Conservation (phyloP, 1,284 basidiomycete species). For the Papiliotrema fonsecae region DNA sequence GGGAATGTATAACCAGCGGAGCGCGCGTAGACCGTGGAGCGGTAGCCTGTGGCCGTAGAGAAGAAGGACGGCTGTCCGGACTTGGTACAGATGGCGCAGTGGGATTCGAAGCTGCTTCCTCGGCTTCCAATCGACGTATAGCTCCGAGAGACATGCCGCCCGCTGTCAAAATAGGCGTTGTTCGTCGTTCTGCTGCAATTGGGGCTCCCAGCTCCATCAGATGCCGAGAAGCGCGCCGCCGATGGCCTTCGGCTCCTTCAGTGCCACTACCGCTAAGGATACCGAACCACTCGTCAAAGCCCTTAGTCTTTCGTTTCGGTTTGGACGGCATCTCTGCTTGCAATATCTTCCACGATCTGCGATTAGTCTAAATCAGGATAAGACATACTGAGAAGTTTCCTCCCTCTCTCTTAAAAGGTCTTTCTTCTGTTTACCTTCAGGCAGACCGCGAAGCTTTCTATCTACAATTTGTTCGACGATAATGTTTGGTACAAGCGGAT, state of each 20-base stretch:
- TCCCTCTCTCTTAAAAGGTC: constrained; percentile 29
- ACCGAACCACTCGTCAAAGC: constrained; percentile 19
- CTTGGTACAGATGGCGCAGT: no score
- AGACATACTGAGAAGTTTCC: constrained; percentile 28
- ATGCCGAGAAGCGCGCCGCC: constrained; percentile 25
- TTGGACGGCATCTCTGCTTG: constrained; percentile 14
- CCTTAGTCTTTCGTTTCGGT: constrained; percentile 9
- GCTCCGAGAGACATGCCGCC: constrained; percentile 10
- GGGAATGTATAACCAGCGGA: no score
- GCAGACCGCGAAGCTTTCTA: constrained; percentile 21
- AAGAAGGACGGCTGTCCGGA: no score
- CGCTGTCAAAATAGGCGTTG: background rate
- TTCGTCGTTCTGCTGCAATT: constrained; percentile 4
- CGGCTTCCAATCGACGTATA: constrained; percentile 8
- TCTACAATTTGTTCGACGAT: constrained; percentile 37
- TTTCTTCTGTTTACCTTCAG: constrained; percentile 20
- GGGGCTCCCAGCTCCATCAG: constrained; percentile 25
- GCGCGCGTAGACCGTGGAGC: no score
- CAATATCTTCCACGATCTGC: constrained; percentile 24
- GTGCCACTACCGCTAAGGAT: constrained; percentile 8
- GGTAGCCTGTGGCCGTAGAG: no score
- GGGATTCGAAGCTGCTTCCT: constrained; percentile 8
- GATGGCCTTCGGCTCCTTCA: constrained; percentile 5
- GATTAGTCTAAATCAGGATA: background rate
- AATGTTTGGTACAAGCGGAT: constrained; percentile 30